Conservation (phyloP, 2,329 filamentous ascomycete genomes). For the Penicillium sp. region DNA sequence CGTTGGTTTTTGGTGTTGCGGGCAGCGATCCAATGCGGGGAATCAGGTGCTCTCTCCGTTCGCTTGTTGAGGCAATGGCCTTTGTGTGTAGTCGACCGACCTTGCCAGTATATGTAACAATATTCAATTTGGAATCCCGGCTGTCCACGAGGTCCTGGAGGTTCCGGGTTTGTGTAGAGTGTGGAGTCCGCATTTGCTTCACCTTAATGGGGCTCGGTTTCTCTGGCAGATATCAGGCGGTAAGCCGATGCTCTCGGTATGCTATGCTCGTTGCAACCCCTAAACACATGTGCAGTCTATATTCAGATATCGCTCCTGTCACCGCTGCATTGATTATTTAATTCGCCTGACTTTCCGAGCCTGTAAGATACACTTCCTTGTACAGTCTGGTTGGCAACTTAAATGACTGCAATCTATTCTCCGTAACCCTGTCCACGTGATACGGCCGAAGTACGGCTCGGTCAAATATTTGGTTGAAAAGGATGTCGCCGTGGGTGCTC, state of each 20-base stretch:
- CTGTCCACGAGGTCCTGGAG: not conserved
- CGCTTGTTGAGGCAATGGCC: not conserved
- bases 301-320: not conserved
- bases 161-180: not conserved
- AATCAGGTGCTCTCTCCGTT: not conserved
- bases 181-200: not conserved
- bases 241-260: constrained; percentile 1
- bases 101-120: not conserved
- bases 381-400: not conserved
- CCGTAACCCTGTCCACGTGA: constrained; percentile 1
- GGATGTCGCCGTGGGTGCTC: not conserved
- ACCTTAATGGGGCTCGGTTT: not conserved
- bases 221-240: constrained; percentile 1
- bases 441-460: not conserved
- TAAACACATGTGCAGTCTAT: not conserved
- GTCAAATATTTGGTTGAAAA: not conserved
- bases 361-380: not conserved
- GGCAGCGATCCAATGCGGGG: not conserved
- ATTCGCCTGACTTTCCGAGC: too few species aligned
- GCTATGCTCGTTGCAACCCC: not conserved
- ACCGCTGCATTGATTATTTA: not conserved
- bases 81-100: not conserved
- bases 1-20: not conserved
- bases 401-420: not conserved
- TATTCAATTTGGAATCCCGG: not conserved